Evolutionary conservation across 352 stramenopile species (phyloP).

Genomic region (Phytophthora brassicae): DNA sequence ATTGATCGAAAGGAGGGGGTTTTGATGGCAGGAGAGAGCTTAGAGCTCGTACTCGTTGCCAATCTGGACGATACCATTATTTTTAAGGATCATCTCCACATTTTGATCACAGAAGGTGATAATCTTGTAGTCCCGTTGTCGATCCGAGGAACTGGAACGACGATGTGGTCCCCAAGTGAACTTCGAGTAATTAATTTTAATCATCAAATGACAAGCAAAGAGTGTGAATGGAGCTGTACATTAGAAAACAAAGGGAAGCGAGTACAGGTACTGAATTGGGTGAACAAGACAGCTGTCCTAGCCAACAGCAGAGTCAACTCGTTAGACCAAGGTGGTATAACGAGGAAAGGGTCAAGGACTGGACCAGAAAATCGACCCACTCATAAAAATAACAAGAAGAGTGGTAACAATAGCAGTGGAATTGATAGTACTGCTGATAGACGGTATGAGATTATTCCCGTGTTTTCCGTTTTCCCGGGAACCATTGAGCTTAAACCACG

Average conservation of each 20-base stretch:
- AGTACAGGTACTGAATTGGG: constrained; percentile 90
- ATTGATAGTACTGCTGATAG: constrained; percentile 11
- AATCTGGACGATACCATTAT: constrained; percentile 93
- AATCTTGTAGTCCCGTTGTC: constrained; percentile 87
- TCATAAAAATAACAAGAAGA: constrained; percentile 16
- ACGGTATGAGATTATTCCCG: constrained; percentile 45
- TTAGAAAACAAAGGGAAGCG: constrained; percentile 96
- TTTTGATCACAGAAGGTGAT: constrained; percentile 91
- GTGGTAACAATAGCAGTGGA: constrained; percentile 23
- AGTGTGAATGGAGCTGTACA: constrained; percentile 92
- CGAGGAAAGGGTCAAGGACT: constrained; percentile 25
- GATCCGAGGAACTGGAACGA: constrained; percentile 93
- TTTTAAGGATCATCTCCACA: constrained; percentile 93
- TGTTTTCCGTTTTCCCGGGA: constrained; percentile 90
- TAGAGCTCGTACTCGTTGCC: constrained; percentile 80
- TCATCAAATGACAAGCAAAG: constrained; percentile 88
- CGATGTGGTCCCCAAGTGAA: constrained; percentile 91
- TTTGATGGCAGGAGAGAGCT: constrained; percentile 74
- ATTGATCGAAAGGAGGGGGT: constrained; percentile 90
- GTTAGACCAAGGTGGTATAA: constrained; percentile 10
- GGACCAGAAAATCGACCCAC: constrained; percentile 8
- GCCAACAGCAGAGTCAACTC: constrained; percentile 26
- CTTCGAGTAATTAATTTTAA: constrained; percentile 91
- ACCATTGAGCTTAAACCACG: constrained; percentile 93
- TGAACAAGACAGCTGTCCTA: constrained; percentile 62